Percentiles rank a stretch among this genome's conserved stretches.
These are phyloP conservation scores for Lentinula sp. DNA, from an alignment of 768 basidiomycete species.

Conservation along the genomic window DNA sequence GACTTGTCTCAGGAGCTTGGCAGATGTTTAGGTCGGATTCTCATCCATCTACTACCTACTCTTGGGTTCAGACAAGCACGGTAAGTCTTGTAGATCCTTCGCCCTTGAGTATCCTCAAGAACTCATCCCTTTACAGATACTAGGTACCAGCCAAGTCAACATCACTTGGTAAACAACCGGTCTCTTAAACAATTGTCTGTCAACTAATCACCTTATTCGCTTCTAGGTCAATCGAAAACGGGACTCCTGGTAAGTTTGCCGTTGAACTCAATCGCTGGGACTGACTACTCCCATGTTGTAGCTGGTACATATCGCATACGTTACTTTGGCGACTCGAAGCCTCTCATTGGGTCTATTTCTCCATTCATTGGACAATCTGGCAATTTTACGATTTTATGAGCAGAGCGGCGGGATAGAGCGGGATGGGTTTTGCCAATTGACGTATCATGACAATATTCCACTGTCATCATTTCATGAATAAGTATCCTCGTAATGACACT, in stretches of 20 bases:
- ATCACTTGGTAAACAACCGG: slow-evolving; percentile 52
- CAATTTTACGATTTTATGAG: slow-evolving; percentile 49
- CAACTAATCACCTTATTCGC: not conserved
- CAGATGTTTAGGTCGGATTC: slow-evolving; percentile 62
- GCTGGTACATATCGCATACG: slow-evolving; percentile 66
- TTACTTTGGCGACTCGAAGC: slow-evolving; percentile 77
- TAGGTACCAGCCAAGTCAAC: slow-evolving; percentile 59
- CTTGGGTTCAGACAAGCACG: slow-evolving; percentile 55
- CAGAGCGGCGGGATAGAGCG: not conserved
- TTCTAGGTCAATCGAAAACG: slow-evolving; percentile 55
- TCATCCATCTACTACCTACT: slow-evolving; percentile 68
- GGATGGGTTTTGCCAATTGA: not conserved
- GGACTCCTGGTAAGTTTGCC: slow-evolving; percentile 43
- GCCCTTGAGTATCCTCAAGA: not conserved
- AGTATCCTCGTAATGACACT: not conserved
- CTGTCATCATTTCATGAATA: not conserved
- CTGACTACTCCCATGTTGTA: slow-evolving; percentile 15
- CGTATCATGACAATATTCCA: not conserved
- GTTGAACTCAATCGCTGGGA: not conserved
- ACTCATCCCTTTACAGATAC: slow-evolving; percentile 27
- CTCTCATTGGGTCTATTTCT: slow-evolving; percentile 53
- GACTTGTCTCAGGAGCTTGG: slow-evolving; percentile 45
- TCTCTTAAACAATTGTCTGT: not conserved
- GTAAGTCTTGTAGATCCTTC: slow-evolving; percentile 24
- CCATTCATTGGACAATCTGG: slow-evolving; percentile 60